phyloP scores from a whole-genome alignment of 768 basidiomycete genomes.

The Suillus subalutaceus region DNA sequence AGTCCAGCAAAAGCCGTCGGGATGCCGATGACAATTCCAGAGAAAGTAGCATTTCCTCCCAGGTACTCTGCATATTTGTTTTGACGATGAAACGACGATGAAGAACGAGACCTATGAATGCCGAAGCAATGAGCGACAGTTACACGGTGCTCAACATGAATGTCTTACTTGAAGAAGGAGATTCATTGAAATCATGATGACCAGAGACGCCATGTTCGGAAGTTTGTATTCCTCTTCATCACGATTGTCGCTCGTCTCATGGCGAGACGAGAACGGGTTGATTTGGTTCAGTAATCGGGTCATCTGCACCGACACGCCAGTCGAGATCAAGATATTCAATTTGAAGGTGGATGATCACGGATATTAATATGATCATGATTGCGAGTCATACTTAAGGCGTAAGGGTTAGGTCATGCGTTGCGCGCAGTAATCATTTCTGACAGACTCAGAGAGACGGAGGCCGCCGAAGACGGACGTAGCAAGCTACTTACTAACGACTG shows the following conservation, averaged over 20 bases:
- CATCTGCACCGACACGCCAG: background rate
- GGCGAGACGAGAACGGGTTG: background rate
- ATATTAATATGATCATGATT: too few species aligned
- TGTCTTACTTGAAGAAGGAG: constrained; percentile 46
- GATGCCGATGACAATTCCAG: constrained; percentile 68
- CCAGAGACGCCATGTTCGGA: constrained; percentile 48
- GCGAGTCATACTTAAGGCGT: too few species aligned
- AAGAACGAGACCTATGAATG: constrained; percentile 61
- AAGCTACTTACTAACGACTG: too few species aligned
- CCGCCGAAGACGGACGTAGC: too few species aligned
- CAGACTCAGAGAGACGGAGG: too few species aligned
- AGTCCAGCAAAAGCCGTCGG: constrained; percentile 66
- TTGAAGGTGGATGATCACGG: too few species aligned
- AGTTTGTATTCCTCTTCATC: constrained; percentile 44
- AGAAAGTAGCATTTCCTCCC: constrained; percentile 71
- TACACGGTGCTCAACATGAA: background rate
- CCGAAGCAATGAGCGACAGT: background rate
- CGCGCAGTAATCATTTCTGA: too few species aligned
- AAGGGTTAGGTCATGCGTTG: too few species aligned
- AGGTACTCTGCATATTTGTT: constrained; percentile 62
- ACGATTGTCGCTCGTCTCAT: background rate
- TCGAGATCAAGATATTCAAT: background rate
- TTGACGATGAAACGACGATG: constrained; percentile 68
- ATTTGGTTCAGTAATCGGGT: background rate
- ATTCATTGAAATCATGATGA: constrained; percentile 48